Percentiles rank a stretch among this genome's conserved stretches.
phyloP scores from a whole-genome alignment of 2,329 filamentous ascomycete species.

The Lachnellula hyalina region DNA sequence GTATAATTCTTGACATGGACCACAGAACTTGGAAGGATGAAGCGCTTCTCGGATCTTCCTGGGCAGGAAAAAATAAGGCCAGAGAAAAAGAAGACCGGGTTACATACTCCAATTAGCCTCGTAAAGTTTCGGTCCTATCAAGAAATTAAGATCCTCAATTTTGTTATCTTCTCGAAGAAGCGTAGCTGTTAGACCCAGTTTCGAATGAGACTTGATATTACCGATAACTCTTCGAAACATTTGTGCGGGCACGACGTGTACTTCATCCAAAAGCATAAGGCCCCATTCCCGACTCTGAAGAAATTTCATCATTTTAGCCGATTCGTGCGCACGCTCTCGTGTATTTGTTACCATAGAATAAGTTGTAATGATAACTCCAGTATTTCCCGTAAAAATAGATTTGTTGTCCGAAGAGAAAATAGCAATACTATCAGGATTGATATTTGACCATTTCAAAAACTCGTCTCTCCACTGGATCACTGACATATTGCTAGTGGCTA shows the following conservation, averaged over 20 bases:
- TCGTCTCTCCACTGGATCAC: slow-evolving; percentile 96
- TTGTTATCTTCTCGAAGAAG: slow-evolving; percentile 96
- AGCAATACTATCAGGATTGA: slow-evolving; percentile 86
- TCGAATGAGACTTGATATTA: slow-evolving; percentile 89
- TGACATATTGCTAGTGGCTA: slow-evolving; percentile 97
- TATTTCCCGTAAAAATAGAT: slow-evolving; percentile 76
- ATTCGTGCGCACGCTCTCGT: slow-evolving; percentile 80
- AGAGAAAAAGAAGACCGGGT: no score
- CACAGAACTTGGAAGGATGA: no score
- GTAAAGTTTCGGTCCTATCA: slow-evolving; percentile 95
- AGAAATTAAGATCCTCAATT: slow-evolving; percentile 93
- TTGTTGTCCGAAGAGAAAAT: slow-evolving; percentile 95
- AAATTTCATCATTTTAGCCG: slow-evolving; percentile 97
- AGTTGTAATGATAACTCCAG: slow-evolving; percentile 93
- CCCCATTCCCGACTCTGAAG: slow-evolving; percentile 89
- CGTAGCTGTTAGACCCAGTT: slow-evolving; percentile 90
- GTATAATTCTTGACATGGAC: no score
- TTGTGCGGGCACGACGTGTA: slow-evolving; percentile 93
- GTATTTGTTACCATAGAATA: slow-evolving; percentile 97
- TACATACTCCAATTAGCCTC: slow-evolving; percentile 99
- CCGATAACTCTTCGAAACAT: slow-evolving; percentile 95
- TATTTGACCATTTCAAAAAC: slow-evolving; percentile 99
- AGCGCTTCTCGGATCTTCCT: no score
- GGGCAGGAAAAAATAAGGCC: no score
- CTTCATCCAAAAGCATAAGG: slow-evolving; percentile 93